Conservation (phyloP, 1,139 yeast genomes). For the Hansenula lynferdii region DNA sequence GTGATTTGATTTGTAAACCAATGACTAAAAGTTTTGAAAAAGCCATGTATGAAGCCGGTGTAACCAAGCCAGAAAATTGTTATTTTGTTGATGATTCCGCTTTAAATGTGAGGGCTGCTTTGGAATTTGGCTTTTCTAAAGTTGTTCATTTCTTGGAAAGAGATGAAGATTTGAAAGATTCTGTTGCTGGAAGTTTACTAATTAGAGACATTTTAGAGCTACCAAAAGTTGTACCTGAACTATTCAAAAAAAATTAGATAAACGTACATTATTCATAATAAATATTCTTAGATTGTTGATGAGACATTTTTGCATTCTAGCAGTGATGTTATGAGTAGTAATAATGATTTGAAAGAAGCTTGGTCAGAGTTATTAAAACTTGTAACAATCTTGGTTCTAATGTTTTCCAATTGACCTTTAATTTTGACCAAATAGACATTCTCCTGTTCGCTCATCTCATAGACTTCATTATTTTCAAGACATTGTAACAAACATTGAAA, state of each 20-base stretch:
- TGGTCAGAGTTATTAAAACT: constrained; percentile 1
- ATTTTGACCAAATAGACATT: neutral
- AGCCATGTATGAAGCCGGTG: constrained; percentile 61
- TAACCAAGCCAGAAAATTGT: constrained; percentile 37
- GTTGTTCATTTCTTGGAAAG: constrained; percentile 38
- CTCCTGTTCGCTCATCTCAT: no score
- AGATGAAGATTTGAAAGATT: constrained; percentile 28
- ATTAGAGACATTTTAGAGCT: constrained; percentile 45
- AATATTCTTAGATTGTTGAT: neutral
- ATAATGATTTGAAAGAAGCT: neutral
- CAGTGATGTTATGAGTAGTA: neutral
- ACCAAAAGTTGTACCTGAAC: constrained; percentile 42
- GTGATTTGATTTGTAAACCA: constrained; percentile 83
- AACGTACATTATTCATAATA: no score
- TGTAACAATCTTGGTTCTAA: neutral
- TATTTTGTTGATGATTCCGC: constrained; percentile 84
- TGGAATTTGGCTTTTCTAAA: constrained; percentile 37
- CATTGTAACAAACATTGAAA: neutral
- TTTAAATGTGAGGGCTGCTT: constrained; percentile 46
- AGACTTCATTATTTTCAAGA: no score
- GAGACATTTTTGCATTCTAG: neutral
- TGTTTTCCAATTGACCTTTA: neutral
- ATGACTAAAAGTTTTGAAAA: constrained; percentile 53
- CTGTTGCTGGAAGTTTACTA: constrained; percentile 34
- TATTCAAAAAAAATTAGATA: constrained; percentile 31